Evolutionary conservation across 768 basidiomycete genomes (phyloP).

Genomic region (Cystofilobasidium bisporidii): DNA sequence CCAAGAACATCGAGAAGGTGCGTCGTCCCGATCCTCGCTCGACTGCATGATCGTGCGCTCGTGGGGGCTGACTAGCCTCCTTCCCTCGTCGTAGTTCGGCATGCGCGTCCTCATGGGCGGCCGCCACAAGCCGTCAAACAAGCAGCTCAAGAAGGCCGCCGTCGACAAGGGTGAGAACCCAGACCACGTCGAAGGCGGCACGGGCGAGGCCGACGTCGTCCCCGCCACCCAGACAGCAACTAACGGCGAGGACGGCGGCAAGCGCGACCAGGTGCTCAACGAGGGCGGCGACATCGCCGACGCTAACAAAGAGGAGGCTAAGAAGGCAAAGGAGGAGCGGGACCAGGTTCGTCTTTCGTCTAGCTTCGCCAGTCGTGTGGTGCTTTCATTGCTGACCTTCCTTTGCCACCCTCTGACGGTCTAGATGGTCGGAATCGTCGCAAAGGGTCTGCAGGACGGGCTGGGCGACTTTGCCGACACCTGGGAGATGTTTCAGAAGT

Average conservation of each 20-base stretch:
- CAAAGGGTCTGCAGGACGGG: conserved; percentile 39
- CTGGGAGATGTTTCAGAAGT: conserved; percentile 40
- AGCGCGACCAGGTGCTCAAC: conserved; percentile 11
- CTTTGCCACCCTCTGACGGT: too few species aligned
- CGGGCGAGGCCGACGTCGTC: not conserved
- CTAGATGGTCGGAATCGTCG: conserved; percentile 39
- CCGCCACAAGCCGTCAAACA: conserved; percentile 18
- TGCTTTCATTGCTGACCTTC: too few species aligned
- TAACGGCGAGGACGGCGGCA: not conserved
- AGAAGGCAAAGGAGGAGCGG: conserved; percentile 35
- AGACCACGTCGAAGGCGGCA: not conserved
- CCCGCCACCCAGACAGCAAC: conserved; percentile 34
- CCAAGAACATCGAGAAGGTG: conserved; percentile 23
- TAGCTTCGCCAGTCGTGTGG: too few species aligned
- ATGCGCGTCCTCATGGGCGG: conserved; percentile 8
- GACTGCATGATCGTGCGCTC: not conserved
- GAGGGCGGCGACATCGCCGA: conserved; percentile 15
- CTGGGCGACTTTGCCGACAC: conserved; percentile 41
- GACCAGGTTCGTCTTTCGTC: too few species aligned
- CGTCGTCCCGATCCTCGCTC: not conserved
- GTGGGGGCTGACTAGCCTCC: too few species aligned
- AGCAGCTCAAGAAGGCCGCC: conserved; percentile 21
- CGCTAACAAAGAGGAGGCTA: conserved; percentile 25
- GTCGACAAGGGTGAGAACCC: conserved; percentile 35
- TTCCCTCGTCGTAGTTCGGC: not conserved